phyloP scores from a whole-genome alignment of 257 asterid species.

The Orobanche coerulescens region DNA sequence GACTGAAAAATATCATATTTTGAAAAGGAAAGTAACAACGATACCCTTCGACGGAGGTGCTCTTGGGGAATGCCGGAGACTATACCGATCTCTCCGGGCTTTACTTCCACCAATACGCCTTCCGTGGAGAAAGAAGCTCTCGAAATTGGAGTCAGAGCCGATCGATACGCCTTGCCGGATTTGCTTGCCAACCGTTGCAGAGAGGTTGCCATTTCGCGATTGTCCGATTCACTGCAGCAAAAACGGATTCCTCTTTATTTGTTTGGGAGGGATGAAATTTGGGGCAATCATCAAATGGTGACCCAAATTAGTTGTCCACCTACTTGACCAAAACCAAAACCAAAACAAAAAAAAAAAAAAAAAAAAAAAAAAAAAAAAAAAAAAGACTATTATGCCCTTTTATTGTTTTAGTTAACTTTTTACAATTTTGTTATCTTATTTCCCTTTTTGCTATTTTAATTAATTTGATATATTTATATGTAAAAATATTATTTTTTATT shows the following conservation, averaged over 20 bases:
- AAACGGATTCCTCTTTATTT: conserved; percentile 6
- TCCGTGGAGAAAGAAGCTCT: conserved; percentile 56
- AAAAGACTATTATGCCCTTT: too few species aligned
- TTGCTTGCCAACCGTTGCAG: conserved; percentile 50
- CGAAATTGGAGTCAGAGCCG: conserved; percentile 31
- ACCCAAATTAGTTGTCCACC: neutral
- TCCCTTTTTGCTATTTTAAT: too few species aligned
- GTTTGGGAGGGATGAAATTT: neutral
- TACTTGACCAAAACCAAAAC: too few species aligned
- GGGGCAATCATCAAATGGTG: conserved; percentile 11
- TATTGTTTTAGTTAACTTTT: too few species aligned
- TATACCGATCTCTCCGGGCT: conserved; percentile 79
- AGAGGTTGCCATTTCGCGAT: conserved; percentile 55
- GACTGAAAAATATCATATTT: neutral
- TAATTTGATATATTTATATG: too few species aligned
- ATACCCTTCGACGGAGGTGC: conserved; percentile 75
- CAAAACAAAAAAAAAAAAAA: too few species aligned
- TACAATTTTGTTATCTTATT: too few species aligned
- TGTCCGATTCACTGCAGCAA: conserved; percentile 7
- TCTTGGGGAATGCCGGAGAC: conserved; percentile 88
- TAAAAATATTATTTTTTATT: too few species aligned
- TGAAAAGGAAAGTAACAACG: neutral
- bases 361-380: too few species aligned
- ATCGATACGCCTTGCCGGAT: conserved; percentile 36
- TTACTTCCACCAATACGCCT: conserved; percentile 61